phyloP scores from a whole-genome alignment of 768 basidiomycete species.

The Calocybe indica region DNA sequence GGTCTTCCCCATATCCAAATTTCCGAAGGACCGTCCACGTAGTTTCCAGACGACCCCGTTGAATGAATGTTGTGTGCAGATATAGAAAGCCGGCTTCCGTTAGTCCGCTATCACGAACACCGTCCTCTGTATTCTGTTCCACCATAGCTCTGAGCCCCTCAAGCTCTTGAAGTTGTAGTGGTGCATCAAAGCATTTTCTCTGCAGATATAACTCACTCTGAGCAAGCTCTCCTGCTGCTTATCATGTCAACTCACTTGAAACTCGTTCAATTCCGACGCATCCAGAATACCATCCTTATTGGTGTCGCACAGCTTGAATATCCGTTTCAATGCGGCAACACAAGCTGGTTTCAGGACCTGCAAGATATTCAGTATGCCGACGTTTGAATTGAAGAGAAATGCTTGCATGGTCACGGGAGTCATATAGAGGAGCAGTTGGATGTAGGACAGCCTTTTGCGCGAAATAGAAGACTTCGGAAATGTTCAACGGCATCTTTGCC shows the following conservation, averaged over 20 bases:
- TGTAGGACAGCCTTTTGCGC: slow-evolving; percentile 97
- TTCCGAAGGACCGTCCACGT: slow-evolving; percentile 95
- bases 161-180: slow-evolving; percentile 86
- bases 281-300: slow-evolving; percentile 94
- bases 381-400: slow-evolving; percentile 1
- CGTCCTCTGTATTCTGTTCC: slow-evolving; percentile 66
- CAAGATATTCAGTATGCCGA: slow-evolving; percentile 6
- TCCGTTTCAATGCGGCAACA: slow-evolving; percentile 78
- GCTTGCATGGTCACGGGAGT: slow-evolving; percentile 88
- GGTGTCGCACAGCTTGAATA: slow-evolving; percentile 94
- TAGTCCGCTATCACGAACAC: slow-evolving; percentile 72
- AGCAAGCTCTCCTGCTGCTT: not conserved
- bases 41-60: slow-evolving; percentile 90
- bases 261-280: slow-evolving; percentile 89
- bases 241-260: slow-evolving; percentile 62
- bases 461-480: slow-evolving; percentile 97
- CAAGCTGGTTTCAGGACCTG: slow-evolving; percentile 93
- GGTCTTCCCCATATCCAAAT: slow-evolving; percentile 95
- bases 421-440: slow-evolving; percentile 94
- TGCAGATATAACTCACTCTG: slow-evolving; percentile 22
- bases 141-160: slow-evolving; percentile 97
- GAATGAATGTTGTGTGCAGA: slow-evolving; percentile 95
- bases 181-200: slow-evolving; percentile 94
- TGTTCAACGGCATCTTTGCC: slow-evolving; percentile 84
- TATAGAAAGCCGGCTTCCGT: slow-evolving; percentile 93